Percentiles rank a stretch among this genome's conserved stretches.
Evolutionary conservation across 805 yeast species (phyloP).

Genomic region (Yarrowia phangngaensis): DNA sequence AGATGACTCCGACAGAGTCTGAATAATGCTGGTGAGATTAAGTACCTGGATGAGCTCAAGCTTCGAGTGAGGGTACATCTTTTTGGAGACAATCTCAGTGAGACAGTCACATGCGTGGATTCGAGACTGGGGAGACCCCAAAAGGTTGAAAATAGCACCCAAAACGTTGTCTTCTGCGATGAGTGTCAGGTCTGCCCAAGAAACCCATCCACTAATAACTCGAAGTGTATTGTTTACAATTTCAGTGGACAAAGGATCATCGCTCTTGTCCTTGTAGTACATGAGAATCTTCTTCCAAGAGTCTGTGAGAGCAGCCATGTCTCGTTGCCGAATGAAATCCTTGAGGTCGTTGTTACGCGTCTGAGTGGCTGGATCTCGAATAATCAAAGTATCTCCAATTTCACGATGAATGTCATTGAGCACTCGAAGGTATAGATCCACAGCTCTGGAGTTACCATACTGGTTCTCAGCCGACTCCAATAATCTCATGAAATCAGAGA

Average conservation of each 20-base stretch:
- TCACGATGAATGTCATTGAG: slow-evolving; percentile 77
- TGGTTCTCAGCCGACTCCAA: slow-evolving; percentile 35
- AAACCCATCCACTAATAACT: slow-evolving; percentile 78
- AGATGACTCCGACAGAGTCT: slow-evolving; percentile 42
- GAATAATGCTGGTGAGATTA: slow-evolving; percentile 55
- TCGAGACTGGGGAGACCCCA: slow-evolving; percentile 49
- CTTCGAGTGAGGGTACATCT: slow-evolving; percentile 72
- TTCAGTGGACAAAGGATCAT: slow-evolving; percentile 39
- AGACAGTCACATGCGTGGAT: slow-evolving; percentile 55
- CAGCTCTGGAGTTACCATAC: slow-evolving; percentile 44
- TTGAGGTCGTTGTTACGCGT: slow-evolving; percentile 70
- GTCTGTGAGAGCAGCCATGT: slow-evolving; percentile 59
- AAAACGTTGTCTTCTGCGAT: slow-evolving; percentile 61
- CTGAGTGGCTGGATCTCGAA: slow-evolving; percentile 55
- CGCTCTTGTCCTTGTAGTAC: slow-evolving; percentile 37
- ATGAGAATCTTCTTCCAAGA: slow-evolving; percentile 64
- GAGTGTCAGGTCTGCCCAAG: slow-evolving; percentile 85
- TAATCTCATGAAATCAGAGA: slow-evolving; percentile 48
- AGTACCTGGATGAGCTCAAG: slow-evolving; percentile 64
- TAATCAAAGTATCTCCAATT: slow-evolving; percentile 86
- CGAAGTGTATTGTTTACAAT: slow-evolving; percentile 56
- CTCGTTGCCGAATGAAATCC: slow-evolving; percentile 75
- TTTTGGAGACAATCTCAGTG: slow-evolving; percentile 65
- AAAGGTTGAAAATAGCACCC: slow-evolving; percentile 54
- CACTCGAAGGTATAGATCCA: slow-evolving; percentile 73